Percentiles rank a stretch among this genome's conserved stretches.
Evolutionary conservation across 345 rosid species (phyloP).

Genomic region (thale cress (Arabidopsis thaliana)): TAIR10.1 NC_003071.7:15745501-15746000

Average conservation of each 20-base stretch:
- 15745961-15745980: background rate
- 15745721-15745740: conserved; percentile 79
- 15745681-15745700: background rate
- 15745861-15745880: conserved; percentile 96
- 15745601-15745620: conserved; percentile 97
- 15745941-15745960: conserved; percentile 28
- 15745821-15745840: background rate
- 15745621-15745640: conserved; percentile 56
- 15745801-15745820: conserved; percentile 9
- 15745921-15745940: conserved; percentile 78
- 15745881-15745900: conserved; percentile 98
- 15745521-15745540: conserved; percentile 70
- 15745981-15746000: background rate
- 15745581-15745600: conserved; percentile 84
- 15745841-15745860: conserved; percentile 10
- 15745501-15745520: background rate
- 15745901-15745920: conserved; percentile 85
- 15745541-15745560: conserved; percentile 90
- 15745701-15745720: conserved; percentile 19
- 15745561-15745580: conserved; percentile 97
- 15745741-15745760: conserved; percentile 95
- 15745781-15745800: conserved; percentile 45
- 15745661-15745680: conserved; percentile 28
- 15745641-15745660: conserved; percentile 7
- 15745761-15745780: conserved; percentile 98